These are phyloP conservation scores for Phytophthora sp. DNA, from an alignment of 352 stramenopile species.

Conservation along the genomic window DNA sequence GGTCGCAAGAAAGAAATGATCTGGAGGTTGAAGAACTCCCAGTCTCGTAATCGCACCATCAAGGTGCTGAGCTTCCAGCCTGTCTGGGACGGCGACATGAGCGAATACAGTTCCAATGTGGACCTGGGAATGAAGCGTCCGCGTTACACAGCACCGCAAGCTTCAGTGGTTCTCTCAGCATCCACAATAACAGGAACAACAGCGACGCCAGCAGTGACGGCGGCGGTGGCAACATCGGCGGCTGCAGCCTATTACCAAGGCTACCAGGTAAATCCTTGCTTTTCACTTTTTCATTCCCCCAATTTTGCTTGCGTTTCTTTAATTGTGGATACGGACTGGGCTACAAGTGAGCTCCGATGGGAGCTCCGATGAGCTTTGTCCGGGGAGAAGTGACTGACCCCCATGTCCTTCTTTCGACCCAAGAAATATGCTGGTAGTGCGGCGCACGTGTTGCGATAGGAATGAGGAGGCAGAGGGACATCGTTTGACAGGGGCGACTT, in stretches of 20 bases:
- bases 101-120: constrained; percentile 43
- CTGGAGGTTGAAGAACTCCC: constrained; percentile 72
- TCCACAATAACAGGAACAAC: constrained; percentile 23
- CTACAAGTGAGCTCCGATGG: constrained; percentile 21
- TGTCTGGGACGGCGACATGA: constrained; percentile 17
- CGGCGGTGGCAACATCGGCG: constrained; percentile 21
- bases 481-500: constrained; percentile 37
- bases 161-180: constrained; percentile 22
- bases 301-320: constrained; percentile 34
- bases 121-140: constrained; percentile 59
- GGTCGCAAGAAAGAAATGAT: constrained; percentile 56
- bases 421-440: constrained; percentile 32
- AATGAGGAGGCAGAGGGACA: constrained; percentile 32
- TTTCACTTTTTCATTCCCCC: constrained; percentile 22
- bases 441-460: constrained; percentile 35
- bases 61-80: constrained; percentile 65
- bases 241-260: constrained; percentile 74
- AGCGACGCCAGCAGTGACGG: constrained; percentile 26
- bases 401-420: constrained; percentile 39
- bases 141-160: constrained; percentile 46
- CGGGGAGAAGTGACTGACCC: constrained; percentile 30
- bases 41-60: constrained; percentile 57
- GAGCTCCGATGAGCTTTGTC: constrained; percentile 25
- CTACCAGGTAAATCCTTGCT: constrained; percentile 72
- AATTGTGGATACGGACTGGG: constrained; percentile 33